Evolutionary conservation across 768 basidiomycete species (phyloP).

Genomic region (Tulasnella sp.): DNA sequence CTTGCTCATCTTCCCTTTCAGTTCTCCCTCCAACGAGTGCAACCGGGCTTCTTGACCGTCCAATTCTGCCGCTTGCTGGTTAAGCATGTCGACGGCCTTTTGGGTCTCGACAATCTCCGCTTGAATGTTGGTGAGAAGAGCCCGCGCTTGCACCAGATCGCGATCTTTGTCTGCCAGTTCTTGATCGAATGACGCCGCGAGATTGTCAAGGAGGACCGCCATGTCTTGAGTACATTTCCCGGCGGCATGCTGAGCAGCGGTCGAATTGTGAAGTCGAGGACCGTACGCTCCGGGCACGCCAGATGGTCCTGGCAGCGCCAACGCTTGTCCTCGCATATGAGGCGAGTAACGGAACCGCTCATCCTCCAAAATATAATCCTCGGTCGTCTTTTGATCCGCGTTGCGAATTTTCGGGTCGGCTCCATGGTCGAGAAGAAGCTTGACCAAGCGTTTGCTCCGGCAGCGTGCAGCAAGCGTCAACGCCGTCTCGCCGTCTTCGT

Average conservation of each 20-base stretch:
- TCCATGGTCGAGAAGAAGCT: conserved; percentile 91
- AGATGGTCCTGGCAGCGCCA: conserved; percentile 38
- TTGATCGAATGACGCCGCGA: conserved; percentile 86
- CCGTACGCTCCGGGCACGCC: conserved; percentile 24
- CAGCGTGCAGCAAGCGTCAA: conserved; percentile 95
- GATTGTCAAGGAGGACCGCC: conserved; percentile 76
- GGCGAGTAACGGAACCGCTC: conserved; percentile 95
- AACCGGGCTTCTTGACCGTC: conserved; percentile 57
- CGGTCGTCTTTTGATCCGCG: conserved; percentile 91
- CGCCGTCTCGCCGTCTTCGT: conserved; percentile 97
- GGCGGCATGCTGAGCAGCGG: conserved; percentile 79
- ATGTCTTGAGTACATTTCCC: conserved; percentile 83
- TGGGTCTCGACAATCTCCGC: conserved; percentile 86
- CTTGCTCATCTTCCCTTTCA: conserved; percentile 72
- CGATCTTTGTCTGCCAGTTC: conserved; percentile 90
- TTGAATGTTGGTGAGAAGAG: conserved; percentile 79
- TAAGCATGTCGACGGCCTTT: conserved; percentile 66
- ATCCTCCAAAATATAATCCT: conserved; percentile 98
- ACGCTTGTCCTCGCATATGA: conserved; percentile 61
- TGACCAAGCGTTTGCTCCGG: conserved; percentile 90
- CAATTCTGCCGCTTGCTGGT: conserved; percentile 63
- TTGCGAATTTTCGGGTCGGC: conserved; percentile 95
- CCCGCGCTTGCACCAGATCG: conserved; percentile 84
- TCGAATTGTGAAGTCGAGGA: conserved; percentile 77
- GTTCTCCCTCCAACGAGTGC: conserved; percentile 58